Base-by-base conservation (phyloP, 179 eudicot genomes). In the Patellifolia procumbens region DNA sequence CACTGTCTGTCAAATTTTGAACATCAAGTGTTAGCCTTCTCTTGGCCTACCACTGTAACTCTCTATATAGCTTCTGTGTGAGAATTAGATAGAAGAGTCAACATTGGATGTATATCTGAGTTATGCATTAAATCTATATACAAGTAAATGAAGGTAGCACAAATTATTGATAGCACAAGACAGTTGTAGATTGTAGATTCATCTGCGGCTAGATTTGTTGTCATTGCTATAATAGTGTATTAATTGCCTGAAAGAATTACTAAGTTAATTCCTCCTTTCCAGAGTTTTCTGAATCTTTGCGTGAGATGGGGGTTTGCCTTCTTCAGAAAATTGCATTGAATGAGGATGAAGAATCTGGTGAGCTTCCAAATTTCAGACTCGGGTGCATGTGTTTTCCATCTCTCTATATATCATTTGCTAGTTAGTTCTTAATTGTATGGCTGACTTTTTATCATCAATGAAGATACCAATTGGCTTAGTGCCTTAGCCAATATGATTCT, bases 271-370 rank as follows among this genome's bases (percentile, higher is more conserved):
- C 63, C 35, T 60, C 15, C 2, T 45, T 76, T 74, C 80, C 91
- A 96, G 99, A 96, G 82, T 93, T 96, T 82, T 96, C 99, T 11
- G 99, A 93, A 80, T 96, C 99, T 26, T 74, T 96, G 63, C 80
- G 75, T 39, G 99, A 96, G 80, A 91, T 96, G 98, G 99, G 99
- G 74, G 88, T 87, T 74, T 93, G 98, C 80, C 97, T 96, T 85
- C 96, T 96, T 69, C 94, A 93, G 80, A 96, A 93, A 87, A 90
- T 94, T 61, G 90, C 92, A 56, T 68, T 89, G 65, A 90, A 81
- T 85, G 99, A 96, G 39, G 98, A 96, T 80, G 99, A 96, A 72
- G 97, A 90, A 85, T 81, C 97, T 72, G 99, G 99, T 95, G 37
- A 83, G 92, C 60, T 26, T 66, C 72, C 62, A 5, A 53, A 22